Percentiles rank a stretch among this genome's conserved stretches.
Evolutionary conservation across 768 basidiomycete genomes (phyloP).

Genomic region (Lactifluus rugatus): DNA sequence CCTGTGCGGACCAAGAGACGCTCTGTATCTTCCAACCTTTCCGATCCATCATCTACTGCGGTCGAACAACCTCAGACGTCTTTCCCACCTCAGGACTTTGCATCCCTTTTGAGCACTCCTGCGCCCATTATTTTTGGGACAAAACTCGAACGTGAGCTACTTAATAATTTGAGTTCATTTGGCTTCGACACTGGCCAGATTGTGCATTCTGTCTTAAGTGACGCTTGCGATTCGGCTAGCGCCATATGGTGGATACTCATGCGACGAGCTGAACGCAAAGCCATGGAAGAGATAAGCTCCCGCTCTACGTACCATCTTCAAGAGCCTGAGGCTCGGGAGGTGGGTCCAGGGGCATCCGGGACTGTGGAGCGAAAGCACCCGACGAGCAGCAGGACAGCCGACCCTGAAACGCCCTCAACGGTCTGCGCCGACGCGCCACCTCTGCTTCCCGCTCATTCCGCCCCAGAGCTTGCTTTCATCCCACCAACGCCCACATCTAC

Average conservation of each 20-base stretch:
- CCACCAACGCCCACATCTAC: slow-evolving; percentile 64
- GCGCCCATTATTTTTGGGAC: slow-evolving; percentile 85
- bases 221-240: slow-evolving; percentile 88
- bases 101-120: slow-evolving; percentile 49
- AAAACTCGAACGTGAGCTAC: slow-evolving; percentile 64
- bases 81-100: slow-evolving; percentile 45
- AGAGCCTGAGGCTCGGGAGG: neutral
- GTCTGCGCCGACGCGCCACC: slow-evolving; percentile 18
- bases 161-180: slow-evolving; percentile 61
- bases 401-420: slow-evolving; percentile 9
- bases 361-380: slow-evolving; percentile 16
- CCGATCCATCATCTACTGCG: slow-evolving; percentile 46
- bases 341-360: slow-evolving; percentile 20
- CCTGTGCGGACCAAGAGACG: slow-evolving; percentile 93
- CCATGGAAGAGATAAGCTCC: slow-evolving; percentile 29
- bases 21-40: slow-evolving; percentile 82
- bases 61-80: slow-evolving; percentile 26
- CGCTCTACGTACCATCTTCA: slow-evolving; percentile 8
- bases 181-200: slow-evolving; percentile 94
- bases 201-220: slow-evolving; percentile 81
- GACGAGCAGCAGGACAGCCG: slow-evolving; percentile 2
- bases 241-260: slow-evolving; percentile 97
- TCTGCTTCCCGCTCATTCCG: slow-evolving; percentile 29
- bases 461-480: slow-evolving; percentile 62
- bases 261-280: slow-evolving; percentile 62